A percentile compares a stretch with the other conserved stretches of the same genome.
These are phyloP conservation scores for Puccinia horiana DNA, from an alignment of 1,284 basidiomycete genomes.

Conservation along the genomic window DNA sequence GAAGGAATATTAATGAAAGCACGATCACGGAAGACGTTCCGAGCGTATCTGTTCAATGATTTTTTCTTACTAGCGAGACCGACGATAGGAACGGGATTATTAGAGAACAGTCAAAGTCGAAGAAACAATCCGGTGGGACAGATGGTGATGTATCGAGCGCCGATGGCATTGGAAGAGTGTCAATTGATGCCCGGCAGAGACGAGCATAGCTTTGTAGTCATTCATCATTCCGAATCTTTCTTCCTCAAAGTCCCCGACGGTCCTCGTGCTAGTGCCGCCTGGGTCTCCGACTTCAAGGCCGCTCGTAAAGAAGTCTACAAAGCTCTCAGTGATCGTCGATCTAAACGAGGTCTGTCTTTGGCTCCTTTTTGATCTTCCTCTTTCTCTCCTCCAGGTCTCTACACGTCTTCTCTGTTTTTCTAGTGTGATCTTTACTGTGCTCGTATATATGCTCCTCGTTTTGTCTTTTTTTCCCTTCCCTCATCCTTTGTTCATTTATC, in stretches of 20 bases:
- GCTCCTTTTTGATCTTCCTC: slow-evolving; percentile 19
- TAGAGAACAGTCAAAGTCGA: slow-evolving; percentile 4
- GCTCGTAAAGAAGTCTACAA: slow-evolving; percentile 32
- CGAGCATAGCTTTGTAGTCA: background rate
- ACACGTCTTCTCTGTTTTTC: background rate
- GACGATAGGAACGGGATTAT: background rate
- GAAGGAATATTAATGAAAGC: slow-evolving; percentile 27
- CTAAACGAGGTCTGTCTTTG: slow-evolving; percentile 36
- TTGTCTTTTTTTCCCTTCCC: background rate
- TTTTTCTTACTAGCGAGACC: slow-evolving; percentile 35
- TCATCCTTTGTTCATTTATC: too few relatives aligned
- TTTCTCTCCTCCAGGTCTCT: background rate
- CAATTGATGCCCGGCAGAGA: slow-evolving; percentile 21
- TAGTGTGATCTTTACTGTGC: background rate
- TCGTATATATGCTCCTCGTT: background rate
- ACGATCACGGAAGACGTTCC: slow-evolving; percentile 32
- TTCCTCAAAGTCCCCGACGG: slow-evolving; percentile 33
- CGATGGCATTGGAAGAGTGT: slow-evolving; percentile 46
- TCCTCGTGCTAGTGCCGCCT: background rate
- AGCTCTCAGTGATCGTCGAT: slow-evolving; percentile 11
- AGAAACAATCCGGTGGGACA: background rate
- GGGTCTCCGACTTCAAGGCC: slow-evolving; percentile 25
- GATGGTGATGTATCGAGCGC: slow-evolving; percentile 38
- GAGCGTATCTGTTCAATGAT: slow-evolving; percentile 44
- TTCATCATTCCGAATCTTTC: slow-evolving; percentile 25